Conservation (phyloP, 768 basidiomycete genomes). For the Tylopilus cervinicoccineus region DNA sequence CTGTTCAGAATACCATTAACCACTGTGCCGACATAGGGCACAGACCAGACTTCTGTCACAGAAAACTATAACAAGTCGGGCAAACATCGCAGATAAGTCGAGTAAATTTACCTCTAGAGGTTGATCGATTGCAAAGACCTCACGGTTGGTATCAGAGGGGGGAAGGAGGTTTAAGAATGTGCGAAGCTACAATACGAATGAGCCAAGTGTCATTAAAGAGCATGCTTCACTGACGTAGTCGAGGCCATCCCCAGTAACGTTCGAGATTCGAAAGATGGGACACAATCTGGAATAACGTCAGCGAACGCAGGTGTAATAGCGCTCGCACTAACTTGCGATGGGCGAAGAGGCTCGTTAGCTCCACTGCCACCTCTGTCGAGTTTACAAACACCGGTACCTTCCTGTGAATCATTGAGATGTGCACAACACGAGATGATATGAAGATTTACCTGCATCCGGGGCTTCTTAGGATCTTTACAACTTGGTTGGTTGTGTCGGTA, state of each 20-base stretch:
- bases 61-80: constrained; percentile 54
- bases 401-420: constrained; percentile 34
- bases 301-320: not conserved
- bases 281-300: constrained; percentile 56
- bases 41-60: constrained; percentile 84
- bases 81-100: not conserved
- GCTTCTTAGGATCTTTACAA: constrained; percentile 85
- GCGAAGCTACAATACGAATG: constrained; percentile 50
- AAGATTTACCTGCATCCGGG: constrained; percentile 80
- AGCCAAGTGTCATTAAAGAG: constrained; percentile 2
- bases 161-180: constrained; percentile 90
- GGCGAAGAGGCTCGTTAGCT: constrained; percentile 69
- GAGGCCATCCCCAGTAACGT: constrained; percentile 91
- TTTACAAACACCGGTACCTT: constrained; percentile 85
- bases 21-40: constrained; percentile 82
- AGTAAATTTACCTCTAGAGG: constrained; percentile 61
- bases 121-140: constrained; percentile 76
- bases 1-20: constrained; percentile 81
- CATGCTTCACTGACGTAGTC: constrained; percentile 50
- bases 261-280: constrained; percentile 89
- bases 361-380: constrained; percentile 75
- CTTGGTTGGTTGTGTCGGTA: constrained; percentile 88
- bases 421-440: not conserved
- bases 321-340: constrained; percentile 55
- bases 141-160: constrained; percentile 78